These are phyloP conservation scores for Astragalus membranaceus DNA, from an alignment of 306 rosid species.

Conservation along the genomic window DNA sequence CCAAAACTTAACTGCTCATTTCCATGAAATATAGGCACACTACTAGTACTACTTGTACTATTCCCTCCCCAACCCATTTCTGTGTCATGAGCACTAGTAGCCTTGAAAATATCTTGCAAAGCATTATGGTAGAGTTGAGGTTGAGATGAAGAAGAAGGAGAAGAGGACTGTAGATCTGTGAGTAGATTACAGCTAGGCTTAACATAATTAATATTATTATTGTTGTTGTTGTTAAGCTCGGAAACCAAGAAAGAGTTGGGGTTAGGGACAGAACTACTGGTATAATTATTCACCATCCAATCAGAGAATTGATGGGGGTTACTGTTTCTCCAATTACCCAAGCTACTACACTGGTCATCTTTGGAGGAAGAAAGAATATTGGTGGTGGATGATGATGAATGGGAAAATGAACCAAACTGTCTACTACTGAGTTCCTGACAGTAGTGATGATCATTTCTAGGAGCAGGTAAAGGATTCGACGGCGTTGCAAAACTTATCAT, in stretches of 20 bases:
- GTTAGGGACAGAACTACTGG: background rate
- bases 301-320: slow-evolving; percentile 27
- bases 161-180: background rate
- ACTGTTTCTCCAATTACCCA: slow-evolving; percentile 31
- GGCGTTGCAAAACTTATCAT: slow-evolving; percentile 33
- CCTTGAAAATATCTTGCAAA: slow-evolving; percentile 44
- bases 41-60: slow-evolving; percentile 19
- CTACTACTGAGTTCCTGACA: slow-evolving; percentile 6
- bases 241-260: slow-evolving; percentile 15
- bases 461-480: slow-evolving; percentile 19
- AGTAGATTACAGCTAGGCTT: background rate
- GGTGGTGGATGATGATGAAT: background rate
- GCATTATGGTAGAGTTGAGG: slow-evolving; percentile 30
- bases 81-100: slow-evolving; percentile 34
- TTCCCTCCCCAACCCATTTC: slow-evolving; percentile 42
- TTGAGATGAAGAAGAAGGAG: background rate
- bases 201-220: background rate
- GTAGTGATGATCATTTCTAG: slow-evolving; percentile 11
- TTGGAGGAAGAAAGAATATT: slow-evolving; percentile 5
- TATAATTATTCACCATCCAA: slow-evolving; percentile 41
- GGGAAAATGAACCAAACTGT: slow-evolving; percentile 8
- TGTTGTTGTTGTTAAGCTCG: background rate
- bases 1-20: slow-evolving; percentile 7
- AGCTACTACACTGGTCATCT: background rate
- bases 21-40: slow-evolving; percentile 33